These are phyloP conservation scores for Teratosphaeria viscida DNA, from an alignment of 2,329 filamentous ascomycete species.

Conservation along the genomic window DNA sequence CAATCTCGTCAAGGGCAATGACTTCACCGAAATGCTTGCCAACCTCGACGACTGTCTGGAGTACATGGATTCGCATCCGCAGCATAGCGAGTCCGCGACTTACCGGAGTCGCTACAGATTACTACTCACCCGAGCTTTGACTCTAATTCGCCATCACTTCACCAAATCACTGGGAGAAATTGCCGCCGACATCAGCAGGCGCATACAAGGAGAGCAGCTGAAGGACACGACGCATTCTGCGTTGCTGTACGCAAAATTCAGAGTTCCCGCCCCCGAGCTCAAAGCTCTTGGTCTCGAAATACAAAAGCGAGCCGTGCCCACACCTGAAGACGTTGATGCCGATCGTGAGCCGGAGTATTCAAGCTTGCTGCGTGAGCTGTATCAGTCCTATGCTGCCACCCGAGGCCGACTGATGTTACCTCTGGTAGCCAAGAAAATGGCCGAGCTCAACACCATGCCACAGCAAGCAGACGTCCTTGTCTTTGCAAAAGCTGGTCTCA, in stretches of 20 bases:
- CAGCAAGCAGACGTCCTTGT: conserved; percentile 54
- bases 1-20: conserved; percentile 70
- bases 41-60: conserved; percentile 83
- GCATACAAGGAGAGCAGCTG: conserved; percentile 55
- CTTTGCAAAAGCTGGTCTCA: conserved; percentile 54
- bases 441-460: conserved; percentile 46
- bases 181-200: conserved; percentile 50
- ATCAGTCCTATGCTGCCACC: conserved; percentile 52
- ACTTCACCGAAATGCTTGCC: conserved; percentile 78
- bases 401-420: conserved; percentile 50
- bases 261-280: conserved; percentile 54
- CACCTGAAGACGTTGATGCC: conserved; percentile 30
- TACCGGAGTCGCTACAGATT: conserved; percentile 83
- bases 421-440: conserved; percentile 51
- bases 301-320: conserved; percentile 53
- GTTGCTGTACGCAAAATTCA: conserved; percentile 60
- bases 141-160: conserved; percentile 57
- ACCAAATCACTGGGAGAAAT: conserved; percentile 53
- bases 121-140: conserved; percentile 60
- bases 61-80: conserved; percentile 80
- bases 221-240: conserved; percentile 65
- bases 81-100: conserved; percentile 75
- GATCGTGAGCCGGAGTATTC: conserved; percentile 56
- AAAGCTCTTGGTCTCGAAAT: conserved; percentile 58
- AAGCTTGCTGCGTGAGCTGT: conserved; percentile 54